Conservation (phyloP, 768 basidiomycete species). For the Psilocybe tampanensis region DNA sequence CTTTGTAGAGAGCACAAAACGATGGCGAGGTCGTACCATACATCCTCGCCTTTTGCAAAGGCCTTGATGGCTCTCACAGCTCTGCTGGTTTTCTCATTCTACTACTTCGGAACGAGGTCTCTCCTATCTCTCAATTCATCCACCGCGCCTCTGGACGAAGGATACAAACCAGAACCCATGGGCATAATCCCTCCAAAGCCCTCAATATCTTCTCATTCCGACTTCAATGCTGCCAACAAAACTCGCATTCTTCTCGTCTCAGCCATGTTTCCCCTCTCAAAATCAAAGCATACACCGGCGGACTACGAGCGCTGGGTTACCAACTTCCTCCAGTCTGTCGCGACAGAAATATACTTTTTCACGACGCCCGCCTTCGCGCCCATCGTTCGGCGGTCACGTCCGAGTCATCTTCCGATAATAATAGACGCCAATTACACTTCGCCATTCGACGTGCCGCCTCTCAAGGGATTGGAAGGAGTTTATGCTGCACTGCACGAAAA, state of each 20-base stretch:
- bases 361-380: slow-evolving; percentile 41
- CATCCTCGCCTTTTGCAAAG: background rate
- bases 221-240: background rate
- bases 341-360: slow-evolving; percentile 58
- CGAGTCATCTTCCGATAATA: slow-evolving; percentile 32
- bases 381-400: slow-evolving; percentile 32
- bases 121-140: background rate
- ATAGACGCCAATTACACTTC: slow-evolving; percentile 48
- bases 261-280: slow-evolving; percentile 52
- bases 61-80: background rate
- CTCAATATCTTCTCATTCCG: background rate
- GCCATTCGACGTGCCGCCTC: slow-evolving; percentile 51
- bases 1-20: background rate
- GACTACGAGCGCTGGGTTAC: slow-evolving; percentile 48
- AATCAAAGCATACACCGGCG: slow-evolving; percentile 49
- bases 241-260: slow-evolving; percentile 52
- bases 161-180: background rate
- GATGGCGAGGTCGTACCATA: background rate
- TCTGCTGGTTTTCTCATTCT: background rate
- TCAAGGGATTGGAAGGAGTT: slow-evolving; percentile 29
- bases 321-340: slow-evolving; percentile 44
- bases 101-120: background rate
- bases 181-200: background rate
- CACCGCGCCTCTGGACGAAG: slow-evolving; percentile 4
- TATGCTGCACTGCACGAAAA: slow-evolving; percentile 45